Base-by-base conservation (phyloP, 176 grass and related monocot species). In the Hsuehochloa calcarea region DNA sequence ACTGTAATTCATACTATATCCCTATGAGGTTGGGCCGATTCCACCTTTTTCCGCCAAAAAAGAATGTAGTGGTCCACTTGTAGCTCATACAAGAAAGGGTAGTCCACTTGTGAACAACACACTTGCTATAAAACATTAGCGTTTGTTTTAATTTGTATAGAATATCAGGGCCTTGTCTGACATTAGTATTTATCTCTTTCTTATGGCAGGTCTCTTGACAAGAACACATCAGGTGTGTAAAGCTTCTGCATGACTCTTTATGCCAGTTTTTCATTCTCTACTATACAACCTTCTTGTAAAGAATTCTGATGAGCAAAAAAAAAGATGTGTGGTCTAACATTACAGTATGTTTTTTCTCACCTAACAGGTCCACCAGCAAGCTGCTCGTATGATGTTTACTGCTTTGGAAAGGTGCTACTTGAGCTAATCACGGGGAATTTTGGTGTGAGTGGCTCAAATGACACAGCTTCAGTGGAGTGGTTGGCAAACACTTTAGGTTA, bases 351-450 rank as follows among this genome's bases (percentile, higher is more conserved):
- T 50, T 50, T 11, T 58, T 87, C 35, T 91, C 58, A 47, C 54
- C 37, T 84, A 75, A 84, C 89, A 93, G 93, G 93, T 23, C 85
- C 88, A 77, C 91, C 93, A 73, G 96, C 93, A 52, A 88, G 85
- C 41, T 81, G 81, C 82, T 74, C 91, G 37, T 94, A 93, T 6
- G 93, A 98, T 34, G 70, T 95, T 55, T 98, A 95, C 77, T 92
- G 96, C 75, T 91, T 98, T 54, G 96, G 96, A 20, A 98, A 98
- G 78, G 96, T 98, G 68, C 86, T 98, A 6, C 83, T 98, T 10
- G 96, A 92, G 88, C 65, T 98, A 81, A 82, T 98, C 44, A 98
- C 96, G 0, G 96, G 96, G 22, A 90, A 93, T 43, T 69, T 89
- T 10, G 88, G 93, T 6, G 76, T 75, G 55, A 95, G 93, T 83